These are phyloP conservation scores for Diutina sp. DNA, from an alignment of 1,139 yeast species.

Conservation along the genomic window DNA sequence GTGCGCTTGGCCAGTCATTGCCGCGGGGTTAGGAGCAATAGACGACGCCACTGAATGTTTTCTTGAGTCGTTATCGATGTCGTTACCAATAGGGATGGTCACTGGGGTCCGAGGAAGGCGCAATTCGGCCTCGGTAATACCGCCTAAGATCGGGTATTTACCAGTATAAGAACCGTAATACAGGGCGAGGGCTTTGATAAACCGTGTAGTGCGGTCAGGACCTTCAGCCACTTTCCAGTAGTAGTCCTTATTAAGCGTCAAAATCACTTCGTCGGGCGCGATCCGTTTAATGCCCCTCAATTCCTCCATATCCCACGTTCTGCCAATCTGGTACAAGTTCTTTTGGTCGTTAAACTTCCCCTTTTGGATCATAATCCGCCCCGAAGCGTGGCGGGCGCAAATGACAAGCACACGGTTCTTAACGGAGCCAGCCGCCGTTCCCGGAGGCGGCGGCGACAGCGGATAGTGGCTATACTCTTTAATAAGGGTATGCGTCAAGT, in stretches of 20 bases:
- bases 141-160: conserved; percentile 44
- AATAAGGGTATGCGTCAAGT: conserved; percentile 25
- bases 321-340: conserved; percentile 71
- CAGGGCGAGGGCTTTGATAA: conserved; percentile 49
- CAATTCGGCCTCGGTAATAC: conserved; percentile 22
- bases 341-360: conserved; percentile 70
- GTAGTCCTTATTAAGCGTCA: conserved; percentile 64
- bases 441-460: conserved; percentile 26
- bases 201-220: conserved; percentile 43
- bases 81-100: background rate
- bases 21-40: background rate
- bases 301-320: conserved; percentile 85
- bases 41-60: background rate
- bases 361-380: conserved; percentile 68
- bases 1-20: background rate
- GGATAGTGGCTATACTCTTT: conserved; percentile 28
- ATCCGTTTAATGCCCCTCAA: conserved; percentile 41
- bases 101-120: conserved; percentile 14
- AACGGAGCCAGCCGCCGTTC: conserved; percentile 20
- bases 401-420: conserved; percentile 29
- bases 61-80: background rate
- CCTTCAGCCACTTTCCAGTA: conserved; percentile 75
- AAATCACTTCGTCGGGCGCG: conserved; percentile 43
- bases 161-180: conserved; percentile 59
- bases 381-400: conserved; percentile 28